Evolutionary conservation across 176 grass and related monocot species (phyloP).

Genomic region (Thinopyrum elongatum): DNA sequence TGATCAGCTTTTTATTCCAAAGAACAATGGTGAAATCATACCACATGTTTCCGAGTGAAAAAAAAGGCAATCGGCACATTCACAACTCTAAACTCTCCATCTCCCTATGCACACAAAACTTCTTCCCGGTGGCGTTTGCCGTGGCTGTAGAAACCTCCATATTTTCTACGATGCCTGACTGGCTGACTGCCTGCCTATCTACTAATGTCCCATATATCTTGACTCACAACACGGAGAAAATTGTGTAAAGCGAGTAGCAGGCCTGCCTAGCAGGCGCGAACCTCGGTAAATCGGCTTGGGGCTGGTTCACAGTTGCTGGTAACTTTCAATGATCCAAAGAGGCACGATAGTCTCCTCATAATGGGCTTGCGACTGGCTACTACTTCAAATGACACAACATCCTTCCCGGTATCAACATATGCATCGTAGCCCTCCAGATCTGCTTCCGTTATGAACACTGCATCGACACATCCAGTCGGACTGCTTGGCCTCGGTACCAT

Average conservation of each 20-base stretch:
- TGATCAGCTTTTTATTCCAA: constrained; percentile 18
- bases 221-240: constrained; percentile 33
- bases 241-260: not conserved
- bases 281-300: constrained; percentile 45
- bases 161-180: constrained; percentile 31
- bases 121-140: constrained; percentile 40
- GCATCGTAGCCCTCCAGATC: constrained; percentile 84
- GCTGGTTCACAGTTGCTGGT: constrained; percentile 45
- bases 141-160: constrained; percentile 20
- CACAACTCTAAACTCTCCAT: constrained; percentile 33
- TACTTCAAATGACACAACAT: constrained; percentile 23
- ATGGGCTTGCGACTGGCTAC: constrained; percentile 46
- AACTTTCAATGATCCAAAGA: constrained; percentile 76
- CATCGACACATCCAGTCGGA: constrained; percentile 37
- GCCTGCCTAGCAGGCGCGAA: constrained; percentile 54
- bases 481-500: constrained; percentile 40
- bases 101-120: constrained; percentile 40
- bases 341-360: constrained; percentile 68
- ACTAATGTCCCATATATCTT: constrained; percentile 6
- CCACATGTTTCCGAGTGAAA: constrained; percentile 32
- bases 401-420: constrained; percentile 29
- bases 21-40: constrained; percentile 23
- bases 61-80: constrained; percentile 19
- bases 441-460: constrained; percentile 68
- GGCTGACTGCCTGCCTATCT: constrained; percentile 30